Evolutionary conservation across 2,329 filamentous ascomycete species (phyloP).

Genomic region (Colletotrichum truncatum): DNA sequence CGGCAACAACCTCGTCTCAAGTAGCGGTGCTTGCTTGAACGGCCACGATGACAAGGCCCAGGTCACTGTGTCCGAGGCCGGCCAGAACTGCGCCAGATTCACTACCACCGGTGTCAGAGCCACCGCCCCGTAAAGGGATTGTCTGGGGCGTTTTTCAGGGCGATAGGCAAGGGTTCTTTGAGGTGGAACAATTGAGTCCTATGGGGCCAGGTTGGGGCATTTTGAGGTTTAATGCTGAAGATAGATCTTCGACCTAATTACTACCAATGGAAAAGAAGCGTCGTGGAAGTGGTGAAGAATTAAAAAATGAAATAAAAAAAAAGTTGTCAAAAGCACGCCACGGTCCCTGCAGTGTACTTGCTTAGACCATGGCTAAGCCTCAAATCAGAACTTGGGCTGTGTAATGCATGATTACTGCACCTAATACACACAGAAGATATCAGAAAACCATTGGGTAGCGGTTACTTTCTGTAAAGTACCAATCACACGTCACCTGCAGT

Average conservation of each 20-base stretch:
- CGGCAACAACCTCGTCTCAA: constrained; percentile 37
- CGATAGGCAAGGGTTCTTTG: too few species aligned
- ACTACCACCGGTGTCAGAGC: constrained; percentile 39
- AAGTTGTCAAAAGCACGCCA: too few species aligned
- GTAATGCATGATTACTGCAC: too few species aligned
- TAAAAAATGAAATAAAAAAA: too few species aligned
- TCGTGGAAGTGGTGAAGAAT: neutral
- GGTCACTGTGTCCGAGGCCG: constrained; percentile 39
- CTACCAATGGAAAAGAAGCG: neutral
- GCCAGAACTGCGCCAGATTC: constrained; percentile 41
- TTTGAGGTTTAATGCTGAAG: neutral
- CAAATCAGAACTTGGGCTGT: too few species aligned
- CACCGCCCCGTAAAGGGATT: constrained; percentile 21
- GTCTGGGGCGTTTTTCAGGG: neutral
- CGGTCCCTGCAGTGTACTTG: too few species aligned
- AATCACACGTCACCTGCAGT: too few species aligned
- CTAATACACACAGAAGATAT: too few species aligned
- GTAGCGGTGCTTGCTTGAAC: constrained; percentile 43
- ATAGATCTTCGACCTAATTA: constrained; percentile 8
- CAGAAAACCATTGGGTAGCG: too few species aligned
- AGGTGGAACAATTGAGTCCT: neutral
- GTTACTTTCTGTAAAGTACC: too few species aligned
- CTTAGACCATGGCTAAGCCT: too few species aligned
- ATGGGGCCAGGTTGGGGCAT: neutral
- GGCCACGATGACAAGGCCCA: constrained; percentile 44